These are phyloP conservation scores for Boletus vinaceobasis DNA, from an alignment of 768 basidiomycete genomes.

Conservation along the genomic window DNA sequence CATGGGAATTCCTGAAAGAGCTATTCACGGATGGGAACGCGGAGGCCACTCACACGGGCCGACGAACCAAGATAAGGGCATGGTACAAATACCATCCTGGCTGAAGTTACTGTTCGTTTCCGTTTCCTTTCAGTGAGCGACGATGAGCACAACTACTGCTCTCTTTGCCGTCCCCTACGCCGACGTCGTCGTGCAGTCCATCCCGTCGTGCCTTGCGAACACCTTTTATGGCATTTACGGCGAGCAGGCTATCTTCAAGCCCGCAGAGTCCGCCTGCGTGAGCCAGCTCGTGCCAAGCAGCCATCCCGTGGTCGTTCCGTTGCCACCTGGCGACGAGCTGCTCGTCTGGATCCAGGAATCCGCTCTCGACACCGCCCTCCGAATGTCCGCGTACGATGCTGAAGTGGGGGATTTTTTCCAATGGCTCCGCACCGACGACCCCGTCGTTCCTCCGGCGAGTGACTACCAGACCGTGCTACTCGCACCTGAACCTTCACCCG, in stretches of 20 bases:
- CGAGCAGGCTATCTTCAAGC: conserved; percentile 47
- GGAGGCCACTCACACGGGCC: not conserved
- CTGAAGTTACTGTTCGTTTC: not conserved
- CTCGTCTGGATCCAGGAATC: conserved; percentile 63
- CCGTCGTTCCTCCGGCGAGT: conserved; percentile 5
- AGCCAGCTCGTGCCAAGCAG: not conserved
- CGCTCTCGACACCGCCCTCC: conserved; percentile 45
- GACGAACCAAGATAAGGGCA: not conserved
- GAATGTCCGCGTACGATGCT: conserved; percentile 29
- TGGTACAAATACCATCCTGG: not conserved
- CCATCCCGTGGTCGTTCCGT: conserved; percentile 10
- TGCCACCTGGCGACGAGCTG: conserved; percentile 32
- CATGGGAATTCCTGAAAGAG: too few relatives aligned
- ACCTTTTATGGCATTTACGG: conserved; percentile 58
- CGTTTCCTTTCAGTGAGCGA: not conserved
- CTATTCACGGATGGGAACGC: too few relatives aligned
- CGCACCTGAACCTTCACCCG: conserved; percentile 4
- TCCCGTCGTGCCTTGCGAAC: conserved; percentile 42
- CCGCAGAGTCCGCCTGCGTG: conserved; percentile 41
- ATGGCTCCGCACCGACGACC: conserved; percentile 22
- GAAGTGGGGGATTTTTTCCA: conserved; percentile 39
- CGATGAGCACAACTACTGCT: conserved; percentile 9
- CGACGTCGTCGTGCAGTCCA: conserved; percentile 10
- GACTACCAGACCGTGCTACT: conserved; percentile 20
- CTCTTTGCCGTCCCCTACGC: conserved; percentile 24